phyloP scores from a whole-genome alignment of 495 filamentous ascomycete genomes.

The Apodospora peruviana region DNA sequence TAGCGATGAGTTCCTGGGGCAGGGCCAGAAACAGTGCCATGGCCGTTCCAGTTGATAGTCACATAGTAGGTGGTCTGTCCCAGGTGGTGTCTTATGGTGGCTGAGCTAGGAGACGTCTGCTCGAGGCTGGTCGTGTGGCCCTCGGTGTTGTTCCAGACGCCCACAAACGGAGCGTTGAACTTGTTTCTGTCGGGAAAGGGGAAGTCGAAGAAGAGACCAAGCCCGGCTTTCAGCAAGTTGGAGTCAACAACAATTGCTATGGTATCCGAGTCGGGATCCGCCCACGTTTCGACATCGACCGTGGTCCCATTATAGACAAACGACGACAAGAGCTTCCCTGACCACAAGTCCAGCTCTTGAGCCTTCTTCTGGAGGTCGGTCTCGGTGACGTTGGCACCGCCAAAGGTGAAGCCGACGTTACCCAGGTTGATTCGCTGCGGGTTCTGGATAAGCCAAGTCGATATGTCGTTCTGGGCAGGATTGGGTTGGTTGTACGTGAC shows the following conservation, averaged over 20 bases:
- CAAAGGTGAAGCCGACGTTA: conserved; percentile 42
- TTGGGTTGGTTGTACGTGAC: conserved; percentile 50
- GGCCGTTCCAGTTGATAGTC: conserved; percentile 30
- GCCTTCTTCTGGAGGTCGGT: conserved; percentile 30
- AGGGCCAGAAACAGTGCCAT: conserved; percentile 29
- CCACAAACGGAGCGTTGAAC: conserved; percentile 45
- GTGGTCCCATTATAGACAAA: conserved; percentile 35
- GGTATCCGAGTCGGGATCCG: conserved; percentile 41
- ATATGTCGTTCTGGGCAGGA: conserved; percentile 44
- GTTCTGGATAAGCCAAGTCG: conserved; percentile 49
- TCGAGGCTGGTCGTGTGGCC: conserved; percentile 37
- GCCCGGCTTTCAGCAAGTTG: conserved; percentile 25
- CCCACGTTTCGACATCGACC: conserved; percentile 40
- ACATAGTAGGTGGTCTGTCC: conserved; percentile 41
- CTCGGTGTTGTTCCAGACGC: conserved; percentile 37
- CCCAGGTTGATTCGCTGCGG: conserved; percentile 47
- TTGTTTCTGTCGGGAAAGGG: conserved; percentile 43
- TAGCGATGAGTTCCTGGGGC: conserved; percentile 38
- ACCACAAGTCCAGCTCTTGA: conserved; percentile 46
- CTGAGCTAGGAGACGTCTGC: conserved; percentile 16
- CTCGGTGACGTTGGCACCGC: conserved; percentile 33
- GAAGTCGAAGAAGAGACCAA: conserved; percentile 49
- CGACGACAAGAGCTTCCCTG: conserved; percentile 38
- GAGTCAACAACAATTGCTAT: conserved; percentile 41
- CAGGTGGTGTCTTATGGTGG: conserved; percentile 40